Base-by-base conservation (phyloP, 768 basidiomycete genomes). In the Tylopilus balloui region DNA sequence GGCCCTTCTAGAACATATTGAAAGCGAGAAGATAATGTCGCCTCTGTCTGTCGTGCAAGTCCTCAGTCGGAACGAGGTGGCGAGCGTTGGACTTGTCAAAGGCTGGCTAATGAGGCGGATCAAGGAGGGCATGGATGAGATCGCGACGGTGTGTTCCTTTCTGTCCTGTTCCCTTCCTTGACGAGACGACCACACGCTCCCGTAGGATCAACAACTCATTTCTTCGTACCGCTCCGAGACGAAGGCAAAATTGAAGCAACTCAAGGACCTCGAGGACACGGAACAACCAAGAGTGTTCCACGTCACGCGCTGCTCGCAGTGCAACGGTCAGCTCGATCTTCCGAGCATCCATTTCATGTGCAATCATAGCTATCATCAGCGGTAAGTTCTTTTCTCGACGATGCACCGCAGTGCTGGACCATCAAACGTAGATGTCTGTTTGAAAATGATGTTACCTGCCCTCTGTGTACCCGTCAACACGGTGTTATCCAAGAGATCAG, bases 311-410 rank as follows among this genome's bases (percentile, higher is more conserved):
- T 98, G 96, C 67, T 86, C 94, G 19, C 78, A 84, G 4, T 98
- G 96, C 66, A 78, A 84, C 14, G 90, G 86, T 1, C 90, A 88
- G 58, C 80, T 98, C 51, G 94, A 97, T 64, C 79, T 97, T 10
- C 95, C 96, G 0, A 87, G 82, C 55, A 77, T 98, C 6, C 94
- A 98, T 67, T 98, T 97, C 63, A 96, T 98, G 95, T 99, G 95
- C 69, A 84, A 86, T 60, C 96, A 98, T 64, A 92, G 90, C 52
- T 98, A 91, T 71, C 96, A 99, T 65, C 92, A 95, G 64, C 77
- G 93, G 91, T 55, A 23, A 2, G 42, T 39, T 21, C 20, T 4
- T 7, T 6, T 38, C 27, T 24, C n/a, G n/a, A 46, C 12, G 29
- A n/a, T 14, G 23, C 12, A 13, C n/a, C 35, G 17, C 6, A 17